Evolutionary conservation across 768 basidiomycete genomes (phyloP), one percentile per base, ranked within the genome.

Genomic region (Dacryopinax primogenitus): DNA sequence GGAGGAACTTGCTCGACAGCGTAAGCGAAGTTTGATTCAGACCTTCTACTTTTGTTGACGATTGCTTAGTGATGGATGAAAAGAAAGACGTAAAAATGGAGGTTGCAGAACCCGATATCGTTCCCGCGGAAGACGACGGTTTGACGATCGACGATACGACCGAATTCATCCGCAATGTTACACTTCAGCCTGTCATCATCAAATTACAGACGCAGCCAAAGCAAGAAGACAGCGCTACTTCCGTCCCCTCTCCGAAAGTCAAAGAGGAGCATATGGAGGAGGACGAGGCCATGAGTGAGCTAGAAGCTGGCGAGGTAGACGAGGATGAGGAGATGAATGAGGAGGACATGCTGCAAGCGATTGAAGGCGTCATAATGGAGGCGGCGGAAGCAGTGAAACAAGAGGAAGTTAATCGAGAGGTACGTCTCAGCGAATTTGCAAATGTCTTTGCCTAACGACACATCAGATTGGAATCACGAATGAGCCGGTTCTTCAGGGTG

Each of bases 81-180:
- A 82, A 83, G 16, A 77, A 76, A 12, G 78, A 78, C 65, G 81
- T 82, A 66, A 81, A 82, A 47, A 74, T 78, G 15, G 83, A 82
- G 69, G 81, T 78, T 35, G 77, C 81, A n/a, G 79, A 81, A 28
- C 78, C 72, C 18, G 68, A 66, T 13, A 61, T 64, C 1, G 63
- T 62, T 39, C 65, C 63, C 3, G 61, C 18, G 26, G 80, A 78
- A 0, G 77, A 70, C 3, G 82, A 79, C 21, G 88, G 87, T 23
- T 78, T 97, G 33, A 89, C 88, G 0, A 92, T 99, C 68, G 94
- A 98, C 72, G 94, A 97, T 69, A 98, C 95, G 0, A 92, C 92
- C 0, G 95, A 97, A 74, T 99, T 99, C 69, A 90, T 98, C 39
- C 85, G 93, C 18, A 86, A 77, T 65, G 74, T 77, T 44, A 37